These are phyloP conservation scores for Nyssa sinensis DNA, from an alignment of 148 eudicot genomes.

Conservation along the genomic window DNA sequence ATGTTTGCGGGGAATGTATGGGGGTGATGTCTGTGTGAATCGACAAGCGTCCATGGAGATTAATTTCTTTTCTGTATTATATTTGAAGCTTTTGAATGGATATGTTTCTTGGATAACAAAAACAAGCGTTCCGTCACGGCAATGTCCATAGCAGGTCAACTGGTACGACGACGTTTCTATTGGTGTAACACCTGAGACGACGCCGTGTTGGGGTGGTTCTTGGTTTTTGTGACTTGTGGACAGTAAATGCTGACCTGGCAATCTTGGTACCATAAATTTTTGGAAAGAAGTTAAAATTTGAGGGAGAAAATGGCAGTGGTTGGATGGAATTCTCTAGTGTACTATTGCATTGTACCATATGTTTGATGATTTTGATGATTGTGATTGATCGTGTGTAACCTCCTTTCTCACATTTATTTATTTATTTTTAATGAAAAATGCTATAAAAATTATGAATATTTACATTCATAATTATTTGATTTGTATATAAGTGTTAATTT, in stretches of 20 bases:
- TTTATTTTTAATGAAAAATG: too few relatives aligned
- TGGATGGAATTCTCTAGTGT: too few relatives aligned
- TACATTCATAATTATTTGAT: too few relatives aligned
- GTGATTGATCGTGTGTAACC: too few relatives aligned
- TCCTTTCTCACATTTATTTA: too few relatives aligned
- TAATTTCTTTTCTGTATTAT: background rate
- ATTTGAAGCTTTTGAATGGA: background rate
- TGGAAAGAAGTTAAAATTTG: background rate
- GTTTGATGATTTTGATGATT: too few relatives aligned
- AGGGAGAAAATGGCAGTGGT: too few relatives aligned
- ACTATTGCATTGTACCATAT: too few relatives aligned
- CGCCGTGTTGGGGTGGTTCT: too few relatives aligned
- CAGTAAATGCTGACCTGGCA: background rate
- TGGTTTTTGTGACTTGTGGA: background rate
- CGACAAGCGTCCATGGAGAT: background rate
- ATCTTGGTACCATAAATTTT: slow-evolving; percentile 4
- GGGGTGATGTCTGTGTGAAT: background rate
- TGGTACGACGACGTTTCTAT: slow-evolving; percentile 1
- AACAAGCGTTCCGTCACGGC: background rate
- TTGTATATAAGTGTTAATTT: too few relatives aligned
- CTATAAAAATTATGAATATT: too few relatives aligned
- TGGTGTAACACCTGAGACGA: too few relatives aligned
- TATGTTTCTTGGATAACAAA: background rate
- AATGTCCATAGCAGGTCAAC: background rate
- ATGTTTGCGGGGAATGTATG: background rate